Evolutionary conservation across 805 yeast genomes (phyloP).

Genomic region (Zygotorulaspora florentina): DNA sequence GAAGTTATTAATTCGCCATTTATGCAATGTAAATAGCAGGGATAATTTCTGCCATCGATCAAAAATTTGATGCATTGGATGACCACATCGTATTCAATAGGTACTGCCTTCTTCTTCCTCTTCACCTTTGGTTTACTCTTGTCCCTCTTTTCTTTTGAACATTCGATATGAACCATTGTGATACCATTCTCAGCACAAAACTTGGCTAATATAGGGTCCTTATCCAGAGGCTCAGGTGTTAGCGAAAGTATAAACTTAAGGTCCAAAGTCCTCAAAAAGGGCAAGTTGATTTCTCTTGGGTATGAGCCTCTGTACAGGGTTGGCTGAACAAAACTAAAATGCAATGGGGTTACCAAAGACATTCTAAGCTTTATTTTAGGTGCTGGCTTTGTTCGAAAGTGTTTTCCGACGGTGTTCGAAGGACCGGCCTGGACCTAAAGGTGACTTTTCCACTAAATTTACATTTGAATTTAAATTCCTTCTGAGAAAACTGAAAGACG

Average conservation of each 20-base stretch:
- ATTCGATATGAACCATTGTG: conserved; percentile 60
- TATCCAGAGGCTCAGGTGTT: conserved; percentile 69
- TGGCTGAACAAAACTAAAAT: conserved; percentile 68
- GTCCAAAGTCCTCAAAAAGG: conserved; percentile 60
- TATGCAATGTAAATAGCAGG: conserved; percentile 78
- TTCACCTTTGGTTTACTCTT: conserved; percentile 43
- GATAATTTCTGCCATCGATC: conserved; percentile 55
- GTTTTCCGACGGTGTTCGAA: background rate
- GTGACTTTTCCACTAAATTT: background rate
- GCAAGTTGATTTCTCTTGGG: conserved; percentile 70
- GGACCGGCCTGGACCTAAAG: background rate
- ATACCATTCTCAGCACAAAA: conserved; percentile 57
- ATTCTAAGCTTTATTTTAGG: background rate
- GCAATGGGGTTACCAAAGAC: conserved; percentile 63
- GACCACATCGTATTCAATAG: conserved; percentile 64
- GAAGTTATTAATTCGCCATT: conserved; percentile 89
- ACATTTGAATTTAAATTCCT: background rate
- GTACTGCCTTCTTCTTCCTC: conserved; percentile 79
- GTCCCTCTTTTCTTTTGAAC: conserved; percentile 43
- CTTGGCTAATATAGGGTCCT: conserved; percentile 46
- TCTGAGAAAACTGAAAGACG: background rate
- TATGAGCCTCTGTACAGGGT: conserved; percentile 78
- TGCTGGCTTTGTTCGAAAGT: too few relatives aligned
- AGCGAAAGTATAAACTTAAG: conserved; percentile 72
- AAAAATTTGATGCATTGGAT: conserved; percentile 56